Conservation (phyloP, 257 asterid species). For the Nicotiana tomentosiformis region DNA sequence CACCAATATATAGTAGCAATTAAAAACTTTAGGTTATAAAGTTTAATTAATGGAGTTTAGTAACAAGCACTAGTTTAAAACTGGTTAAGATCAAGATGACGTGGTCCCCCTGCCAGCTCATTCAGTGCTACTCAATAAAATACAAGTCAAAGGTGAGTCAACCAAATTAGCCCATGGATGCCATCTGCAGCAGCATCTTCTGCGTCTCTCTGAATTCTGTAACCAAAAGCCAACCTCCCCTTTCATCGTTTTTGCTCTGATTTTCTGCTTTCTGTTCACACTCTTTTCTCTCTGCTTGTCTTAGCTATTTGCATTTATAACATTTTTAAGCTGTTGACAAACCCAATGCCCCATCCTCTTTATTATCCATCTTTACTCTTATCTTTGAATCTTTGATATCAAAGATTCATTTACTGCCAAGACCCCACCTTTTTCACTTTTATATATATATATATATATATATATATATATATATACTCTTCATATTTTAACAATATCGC, state of each 20-base stretch:
- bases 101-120: too few species aligned
- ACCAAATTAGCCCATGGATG: background rate
- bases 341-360: conserved; percentile 12
- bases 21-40: too few species aligned
- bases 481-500: background rate
- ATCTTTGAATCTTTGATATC: background rate
- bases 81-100: too few species aligned
- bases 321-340: conserved; percentile 7
- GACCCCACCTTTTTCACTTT: background rate
- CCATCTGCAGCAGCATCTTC: background rate
- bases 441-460: background rate
- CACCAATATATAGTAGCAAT: too few species aligned
- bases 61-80: too few species aligned
- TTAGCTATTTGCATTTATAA: conserved; percentile 10
- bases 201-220: background rate
- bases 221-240: background rate
- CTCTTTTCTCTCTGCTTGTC: conserved; percentile 6
- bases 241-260: background rate
- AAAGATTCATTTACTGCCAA: background rate
- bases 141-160: conserved; percentile 34
- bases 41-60: too few species aligned
- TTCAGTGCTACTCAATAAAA: background rate
- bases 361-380: conserved; percentile 1
- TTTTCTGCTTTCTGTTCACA: conserved; percentile 1
- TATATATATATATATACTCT: background rate